Conservation (phyloP, 2,329 filamentous ascomycete species). For the Aspergillus sojae region DNA sequence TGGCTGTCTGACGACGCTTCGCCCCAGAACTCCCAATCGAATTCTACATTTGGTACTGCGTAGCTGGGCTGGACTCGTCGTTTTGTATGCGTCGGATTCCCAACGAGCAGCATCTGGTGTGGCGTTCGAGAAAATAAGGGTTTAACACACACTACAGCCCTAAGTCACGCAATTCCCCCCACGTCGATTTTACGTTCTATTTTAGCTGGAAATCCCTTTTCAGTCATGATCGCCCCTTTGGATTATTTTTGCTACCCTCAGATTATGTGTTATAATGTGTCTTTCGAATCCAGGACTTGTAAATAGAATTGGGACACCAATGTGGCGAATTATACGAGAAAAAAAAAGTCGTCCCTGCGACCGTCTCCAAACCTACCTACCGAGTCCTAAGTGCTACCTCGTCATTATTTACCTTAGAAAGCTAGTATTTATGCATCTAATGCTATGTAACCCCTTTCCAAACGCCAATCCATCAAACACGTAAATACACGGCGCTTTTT, state of each 20-base stretch:
- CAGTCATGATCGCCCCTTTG: too few relatives aligned
- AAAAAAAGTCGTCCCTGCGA: background rate
- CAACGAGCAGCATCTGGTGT: background rate
- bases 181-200: too few relatives aligned
- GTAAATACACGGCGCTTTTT: background rate
- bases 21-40: background rate
- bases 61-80: background rate
- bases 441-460: background rate
- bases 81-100: background rate
- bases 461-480: background rate
- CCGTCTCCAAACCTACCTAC: background rate
- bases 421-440: background rate
- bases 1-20: background rate
- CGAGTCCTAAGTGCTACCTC: background rate
- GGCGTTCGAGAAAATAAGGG: background rate
- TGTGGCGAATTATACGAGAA: background rate
- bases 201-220: too few relatives aligned
- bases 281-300: background rate
- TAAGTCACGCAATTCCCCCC: background rate
- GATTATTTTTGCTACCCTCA: too few relatives aligned
- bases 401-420: background rate
- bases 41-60: background rate
- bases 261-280: too few relatives aligned
- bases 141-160: background rate
- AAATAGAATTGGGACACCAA: background rate